Evolutionary conservation across 75 land plant genomes (phyloP), one percentile per base, ranked within the genome.

Genomic region (Adiantum capillusveneris): DNA sequence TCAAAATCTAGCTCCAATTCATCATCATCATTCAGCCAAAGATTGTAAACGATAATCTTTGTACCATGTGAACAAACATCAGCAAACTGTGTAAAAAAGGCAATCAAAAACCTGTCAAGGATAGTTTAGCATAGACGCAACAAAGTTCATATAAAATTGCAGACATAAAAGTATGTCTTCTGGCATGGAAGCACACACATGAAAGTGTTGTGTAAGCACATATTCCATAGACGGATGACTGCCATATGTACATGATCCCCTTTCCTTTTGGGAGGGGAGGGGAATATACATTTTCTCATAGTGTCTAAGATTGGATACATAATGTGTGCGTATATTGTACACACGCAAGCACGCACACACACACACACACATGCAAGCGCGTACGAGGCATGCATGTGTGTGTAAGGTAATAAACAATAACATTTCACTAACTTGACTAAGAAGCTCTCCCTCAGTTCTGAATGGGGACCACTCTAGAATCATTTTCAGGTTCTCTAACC

Each of bases 51-150:
- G 3, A 88, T 63, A 5, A 93, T 69, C 66, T 81, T 88, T 9
- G 98, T 93, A 6, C 98, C 98, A 71, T 93, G 94, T 49, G 63
- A 20, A 16, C 90, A 87, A 61, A 90, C 72, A 56, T 83, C 81
- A 56, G 76, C 71, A 73, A 79, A 90, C 96, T 90, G 91, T 57
- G 27, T 56, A 60, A 44, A 27, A 68, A 24, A 42, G 30, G 11
- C 29, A 48, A 14, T 41, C 43, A 9, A 41, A 41, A 41, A 41
- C 14, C 43, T 14, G 14, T 41, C 43, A 41, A 41, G 14, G 14
- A 9, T 41, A 9, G 12, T 41, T 9, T 9, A 9, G 14, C 43
- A 41, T 9, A 41, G 9, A 41, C 43, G 9, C 43, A 41, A 14
- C 43, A 9, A 41, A 41, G 43, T 41, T 41, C 51, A 48, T 48